phyloP scores from a whole-genome alignment of 345 rosid species.

The Populus alba region DNA sequence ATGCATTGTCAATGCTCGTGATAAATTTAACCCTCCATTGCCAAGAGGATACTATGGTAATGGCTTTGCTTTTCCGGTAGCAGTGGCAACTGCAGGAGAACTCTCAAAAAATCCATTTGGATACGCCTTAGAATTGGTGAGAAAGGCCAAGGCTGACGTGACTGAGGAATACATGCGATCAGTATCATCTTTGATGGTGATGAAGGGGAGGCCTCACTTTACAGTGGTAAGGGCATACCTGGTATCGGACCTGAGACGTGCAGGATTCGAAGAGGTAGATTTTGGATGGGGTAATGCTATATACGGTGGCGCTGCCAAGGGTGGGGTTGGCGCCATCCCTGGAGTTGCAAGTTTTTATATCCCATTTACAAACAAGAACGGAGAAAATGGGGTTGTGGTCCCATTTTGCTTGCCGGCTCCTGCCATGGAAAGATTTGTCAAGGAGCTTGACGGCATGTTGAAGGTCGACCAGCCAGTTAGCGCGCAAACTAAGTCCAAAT shows the following conservation, averaged over 20 bases:
- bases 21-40: neutral
- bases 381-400: conserved; percentile 20
- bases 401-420: conserved; percentile 20
- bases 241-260: neutral
- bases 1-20: neutral
- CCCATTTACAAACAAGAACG: conserved; percentile 4
- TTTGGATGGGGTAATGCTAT: conserved; percentile 31
- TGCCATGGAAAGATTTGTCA: conserved; percentile 18
- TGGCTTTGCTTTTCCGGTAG: conserved; percentile 23
- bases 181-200: conserved; percentile 14
- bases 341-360: neutral
- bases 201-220: conserved; percentile 2
- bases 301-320: conserved; percentile 17
- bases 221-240: neutral
- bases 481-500: neutral
- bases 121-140: conserved; percentile 35
- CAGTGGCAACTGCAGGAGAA: conserved; percentile 23
- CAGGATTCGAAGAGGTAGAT: conserved; percentile 14
- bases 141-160: conserved; percentile 26
- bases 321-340: conserved; percentile 2
- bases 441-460: conserved; percentile 7
- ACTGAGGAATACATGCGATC: conserved; percentile 26
- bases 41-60: conserved; percentile 44
- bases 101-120: conserved; percentile 22
- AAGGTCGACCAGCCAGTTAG: neutral